Evolutionary conservation across 331 rosid species (phyloP).

Genomic region (Rhamnella rubrinervis): DNA sequence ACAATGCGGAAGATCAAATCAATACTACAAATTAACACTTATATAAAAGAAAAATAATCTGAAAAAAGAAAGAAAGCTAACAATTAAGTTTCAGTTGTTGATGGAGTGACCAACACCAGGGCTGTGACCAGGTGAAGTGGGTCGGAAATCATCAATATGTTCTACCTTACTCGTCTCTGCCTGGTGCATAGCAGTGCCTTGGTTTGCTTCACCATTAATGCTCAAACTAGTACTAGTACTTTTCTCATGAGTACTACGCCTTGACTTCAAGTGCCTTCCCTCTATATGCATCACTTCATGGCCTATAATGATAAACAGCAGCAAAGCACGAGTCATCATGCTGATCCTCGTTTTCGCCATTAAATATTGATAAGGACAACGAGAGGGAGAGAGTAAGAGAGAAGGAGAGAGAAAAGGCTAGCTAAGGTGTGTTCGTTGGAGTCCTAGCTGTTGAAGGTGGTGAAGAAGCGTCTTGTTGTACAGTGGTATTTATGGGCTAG

Average conservation of each 20-base stretch:
- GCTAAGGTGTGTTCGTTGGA: background rate
- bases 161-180: conserved; percentile 21
- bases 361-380: background rate
- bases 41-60: too few species aligned
- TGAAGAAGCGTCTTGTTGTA: background rate
- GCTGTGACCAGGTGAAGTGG: conserved; percentile 47
- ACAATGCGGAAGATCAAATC: too few species aligned
- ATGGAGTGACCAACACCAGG: conserved; percentile 53
- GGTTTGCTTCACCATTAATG: background rate
- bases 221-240: background rate
- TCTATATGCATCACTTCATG: conserved; percentile 31
- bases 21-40: too few species aligned
- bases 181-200: background rate
- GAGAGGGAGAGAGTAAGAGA: conserved; percentile 1
- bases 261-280: conserved; percentile 38
- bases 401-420: background rate
- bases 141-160: conserved; percentile 38
- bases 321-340: conserved; percentile 10
- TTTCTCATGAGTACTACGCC: background rate
- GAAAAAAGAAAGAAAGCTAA: too few species aligned
- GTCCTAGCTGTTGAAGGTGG: background rate
- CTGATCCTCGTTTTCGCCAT: conserved; percentile 9
- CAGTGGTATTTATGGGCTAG: conserved; percentile 22
- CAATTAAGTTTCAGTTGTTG: conserved; percentile 21
- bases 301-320: conserved; percentile 24